Conservation (phyloP, 352 stramenopile genomes). For the Phytophthora meadii region DNA sequence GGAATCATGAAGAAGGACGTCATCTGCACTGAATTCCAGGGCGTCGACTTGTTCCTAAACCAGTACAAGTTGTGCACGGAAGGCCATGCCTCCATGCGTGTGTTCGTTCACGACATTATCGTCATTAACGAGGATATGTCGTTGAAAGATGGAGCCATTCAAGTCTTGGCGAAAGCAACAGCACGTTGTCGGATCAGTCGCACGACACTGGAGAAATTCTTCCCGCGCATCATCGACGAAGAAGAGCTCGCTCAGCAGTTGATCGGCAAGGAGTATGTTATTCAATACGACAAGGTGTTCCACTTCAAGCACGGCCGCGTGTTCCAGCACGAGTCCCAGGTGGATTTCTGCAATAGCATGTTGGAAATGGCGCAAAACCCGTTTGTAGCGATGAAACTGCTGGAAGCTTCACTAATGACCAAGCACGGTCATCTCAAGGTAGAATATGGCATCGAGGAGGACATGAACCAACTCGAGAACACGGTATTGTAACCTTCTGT, state of each 20-base stretch:
- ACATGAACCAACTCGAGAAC: slow-evolving; percentile 49
- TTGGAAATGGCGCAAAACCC: slow-evolving; percentile 58
- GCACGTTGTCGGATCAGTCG: slow-evolving; percentile 54
- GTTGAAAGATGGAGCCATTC: slow-evolving; percentile 29
- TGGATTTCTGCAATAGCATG: slow-evolving; percentile 61
- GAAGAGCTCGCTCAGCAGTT: slow-evolving; percentile 59
- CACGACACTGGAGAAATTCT: slow-evolving; percentile 51
- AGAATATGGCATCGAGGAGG: slow-evolving; percentile 47
- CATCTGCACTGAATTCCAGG: slow-evolving; percentile 62
- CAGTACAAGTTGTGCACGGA: slow-evolving; percentile 53
- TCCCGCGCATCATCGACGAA: slow-evolving; percentile 59
- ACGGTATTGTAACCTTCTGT: slow-evolving; percentile 21
- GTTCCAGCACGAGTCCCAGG: slow-evolving; percentile 64
- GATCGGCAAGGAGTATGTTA: slow-evolving; percentile 63
- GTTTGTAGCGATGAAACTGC: slow-evolving; percentile 61
- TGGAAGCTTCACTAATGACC: slow-evolving; percentile 61
- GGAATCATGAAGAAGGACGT: slow-evolving; percentile 50
- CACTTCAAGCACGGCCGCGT: slow-evolving; percentile 57
- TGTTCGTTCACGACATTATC: slow-evolving; percentile 36
- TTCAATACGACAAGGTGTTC: slow-evolving; percentile 80
- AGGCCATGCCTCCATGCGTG: slow-evolving; percentile 35
- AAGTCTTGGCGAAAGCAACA: slow-evolving; percentile 49
- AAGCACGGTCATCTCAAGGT: slow-evolving; percentile 66
- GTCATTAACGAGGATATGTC: slow-evolving; percentile 36
- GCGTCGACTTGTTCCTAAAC: slow-evolving; percentile 56